These are phyloP conservation scores for Erythrophleum fordii DNA, from an alignment of 306 rosid species.

Conservation along the genomic window DNA sequence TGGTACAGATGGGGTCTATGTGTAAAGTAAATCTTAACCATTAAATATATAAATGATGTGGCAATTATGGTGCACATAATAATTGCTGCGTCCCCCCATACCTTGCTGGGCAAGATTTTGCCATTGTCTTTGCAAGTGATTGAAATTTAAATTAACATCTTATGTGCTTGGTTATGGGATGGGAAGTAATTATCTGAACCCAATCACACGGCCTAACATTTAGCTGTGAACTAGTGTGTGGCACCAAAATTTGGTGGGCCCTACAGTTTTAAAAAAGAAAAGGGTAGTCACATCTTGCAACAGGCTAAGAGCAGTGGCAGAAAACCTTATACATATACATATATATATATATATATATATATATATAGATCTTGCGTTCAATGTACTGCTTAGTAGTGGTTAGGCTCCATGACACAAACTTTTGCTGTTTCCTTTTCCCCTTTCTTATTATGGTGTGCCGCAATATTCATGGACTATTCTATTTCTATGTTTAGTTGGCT, in stretches of 20 bases:
- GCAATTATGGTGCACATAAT: too few relatives aligned
- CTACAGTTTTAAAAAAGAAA: too few relatives aligned
- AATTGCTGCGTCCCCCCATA: too few relatives aligned
- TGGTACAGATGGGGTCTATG: too few relatives aligned
- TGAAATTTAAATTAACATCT: slow-evolving; percentile 17
- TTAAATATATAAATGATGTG: too few relatives aligned
- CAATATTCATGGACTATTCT: neutral
- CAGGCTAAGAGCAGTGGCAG: too few relatives aligned
- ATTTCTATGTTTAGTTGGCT: neutral
- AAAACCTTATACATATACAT: too few relatives aligned
- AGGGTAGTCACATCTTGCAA: too few relatives aligned
- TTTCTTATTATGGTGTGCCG: neutral
- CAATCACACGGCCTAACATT: neutral
- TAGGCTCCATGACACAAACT: neutral
- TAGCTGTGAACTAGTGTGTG: too few relatives aligned
- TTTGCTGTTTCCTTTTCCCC: neutral
- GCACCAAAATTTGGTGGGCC: too few relatives aligned
- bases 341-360: too few relatives aligned
- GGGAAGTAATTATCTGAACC: slow-evolving; percentile 1
- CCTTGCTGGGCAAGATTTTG: neutral
- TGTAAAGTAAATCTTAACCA: too few relatives aligned
- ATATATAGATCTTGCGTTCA: neutral
- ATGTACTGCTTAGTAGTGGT: neutral
- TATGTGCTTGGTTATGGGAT: neutral
- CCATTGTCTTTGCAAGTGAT: neutral